Conservation (phyloP, 2,329 filamentous ascomycete genomes). For the Colletotrichum neosansevieriae region DNA sequence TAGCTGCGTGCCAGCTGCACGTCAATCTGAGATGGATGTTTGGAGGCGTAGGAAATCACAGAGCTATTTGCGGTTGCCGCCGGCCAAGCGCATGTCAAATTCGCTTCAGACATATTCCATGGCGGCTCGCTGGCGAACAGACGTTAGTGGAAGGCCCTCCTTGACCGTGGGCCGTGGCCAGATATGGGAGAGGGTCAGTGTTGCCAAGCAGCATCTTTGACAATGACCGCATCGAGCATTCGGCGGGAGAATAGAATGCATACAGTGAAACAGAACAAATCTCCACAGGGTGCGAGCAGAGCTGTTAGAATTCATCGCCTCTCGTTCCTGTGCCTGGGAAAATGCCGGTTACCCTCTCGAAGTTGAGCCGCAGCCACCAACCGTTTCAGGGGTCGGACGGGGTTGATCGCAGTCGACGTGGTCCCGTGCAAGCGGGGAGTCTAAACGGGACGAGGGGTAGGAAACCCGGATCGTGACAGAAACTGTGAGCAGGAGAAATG, state of each 20-base stretch:
- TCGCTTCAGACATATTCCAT: neutral
- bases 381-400: slow-evolving; percentile 26
- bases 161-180: neutral
- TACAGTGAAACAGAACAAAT: neutral
- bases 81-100: neutral
- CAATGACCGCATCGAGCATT: neutral
- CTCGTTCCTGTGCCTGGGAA: neutral
- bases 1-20: slow-evolving; percentile 16
- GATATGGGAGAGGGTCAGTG: slow-evolving; percentile 12
- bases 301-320: no score
- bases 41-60: neutral
- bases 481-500: neutral
- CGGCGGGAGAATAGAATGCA: neutral
- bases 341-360: slow-evolving; percentile 1
- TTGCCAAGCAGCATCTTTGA: slow-evolving; percentile 8
- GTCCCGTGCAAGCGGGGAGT: slow-evolving; percentile 28
- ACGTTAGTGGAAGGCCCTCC: neutral
- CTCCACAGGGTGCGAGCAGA: slow-evolving; percentile 5
- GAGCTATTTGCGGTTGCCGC: neutral
- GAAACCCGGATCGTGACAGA: neutral
- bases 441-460: neutral
- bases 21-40: neutral
- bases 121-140: slow-evolving; percentile 26
- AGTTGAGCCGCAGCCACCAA: neutral
- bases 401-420: neutral